A percentile compares a stretch with the other conserved stretches of the same genome.
These are phyloP conservation scores for Russula olivacea DNA, from an alignment of 768 basidiomycete species.

Conservation along the genomic window DNA sequence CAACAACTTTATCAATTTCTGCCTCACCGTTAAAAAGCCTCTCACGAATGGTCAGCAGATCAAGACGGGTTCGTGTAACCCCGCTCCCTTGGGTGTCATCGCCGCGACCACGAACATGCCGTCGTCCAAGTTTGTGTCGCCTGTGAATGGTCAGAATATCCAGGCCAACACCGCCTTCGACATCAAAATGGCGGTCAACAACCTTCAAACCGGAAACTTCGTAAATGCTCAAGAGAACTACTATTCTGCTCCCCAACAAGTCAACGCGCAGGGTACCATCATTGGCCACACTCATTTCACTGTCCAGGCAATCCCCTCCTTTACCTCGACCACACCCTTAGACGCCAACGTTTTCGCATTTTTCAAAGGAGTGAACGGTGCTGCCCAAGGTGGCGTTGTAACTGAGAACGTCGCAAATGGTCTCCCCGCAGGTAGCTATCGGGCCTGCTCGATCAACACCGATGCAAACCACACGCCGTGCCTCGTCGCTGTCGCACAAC, in stretches of 20 bases:
- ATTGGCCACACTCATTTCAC: constrained; percentile 61
- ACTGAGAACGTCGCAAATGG: constrained; percentile 38
- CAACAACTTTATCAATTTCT: constrained; percentile 75
- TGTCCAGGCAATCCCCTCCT: constrained; percentile 44
- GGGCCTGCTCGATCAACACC: constrained; percentile 39
- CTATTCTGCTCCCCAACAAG: constrained; percentile 49
- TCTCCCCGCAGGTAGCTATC: constrained; percentile 41
- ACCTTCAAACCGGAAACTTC: constrained; percentile 51
- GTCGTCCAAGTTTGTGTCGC: constrained; percentile 46
- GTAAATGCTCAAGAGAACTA: constrained; percentile 49
- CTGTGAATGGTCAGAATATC: constrained; percentile 42
- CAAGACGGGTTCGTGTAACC: constrained; percentile 51
- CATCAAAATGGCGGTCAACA: constrained; percentile 43
- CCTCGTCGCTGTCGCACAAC: constrained; percentile 39
- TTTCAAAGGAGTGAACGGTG: constrained; percentile 50
- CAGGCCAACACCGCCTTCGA: constrained; percentile 46
- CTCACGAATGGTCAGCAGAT: constrained; percentile 59
- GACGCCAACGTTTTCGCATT: constrained; percentile 51
- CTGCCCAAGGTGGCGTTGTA: constrained; percentile 31
- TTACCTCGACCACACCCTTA: constrained; percentile 44
- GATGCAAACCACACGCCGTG: constrained; percentile 42
- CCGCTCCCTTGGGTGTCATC: constrained; percentile 55
- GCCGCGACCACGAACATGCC: constrained; percentile 48
- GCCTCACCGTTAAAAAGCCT: constrained; percentile 43
- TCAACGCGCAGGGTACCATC: constrained; percentile 45